Evolutionary conservation across 1,139 yeast genomes (phyloP).

Genomic region (Debaryomyces singareniensis): DNA sequence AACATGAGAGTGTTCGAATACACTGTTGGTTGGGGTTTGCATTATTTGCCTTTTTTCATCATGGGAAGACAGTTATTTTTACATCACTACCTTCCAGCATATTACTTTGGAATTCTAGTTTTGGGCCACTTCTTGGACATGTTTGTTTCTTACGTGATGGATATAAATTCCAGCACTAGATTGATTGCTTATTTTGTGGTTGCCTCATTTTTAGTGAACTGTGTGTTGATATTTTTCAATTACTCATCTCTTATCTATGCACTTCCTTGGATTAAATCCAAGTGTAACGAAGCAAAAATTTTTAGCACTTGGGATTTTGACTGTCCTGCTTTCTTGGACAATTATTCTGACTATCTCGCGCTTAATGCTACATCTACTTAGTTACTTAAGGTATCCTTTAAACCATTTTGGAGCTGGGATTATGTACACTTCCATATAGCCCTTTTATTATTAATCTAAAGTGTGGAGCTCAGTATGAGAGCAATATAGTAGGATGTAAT

Average conservation of each 20-base stretch:
- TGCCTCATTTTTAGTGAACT: slow-evolving; percentile 40
- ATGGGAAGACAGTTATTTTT: slow-evolving; percentile 93
- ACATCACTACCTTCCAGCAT: slow-evolving; percentile 89
- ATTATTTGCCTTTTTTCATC: slow-evolving; percentile 80
- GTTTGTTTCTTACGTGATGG: slow-evolving; percentile 38
- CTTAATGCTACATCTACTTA: slow-evolving; percentile 10
- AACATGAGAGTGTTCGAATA: slow-evolving; percentile 65
- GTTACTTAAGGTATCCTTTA: no score
- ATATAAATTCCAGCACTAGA: slow-evolving; percentile 27
- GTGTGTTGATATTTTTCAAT: slow-evolving; percentile 51
- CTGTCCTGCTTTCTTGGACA: slow-evolving; percentile 52
- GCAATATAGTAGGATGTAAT: no score
- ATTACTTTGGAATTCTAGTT: slow-evolving; percentile 82
- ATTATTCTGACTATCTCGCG: slow-evolving; percentile 18
- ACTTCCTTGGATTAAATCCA: slow-evolving; percentile 66
- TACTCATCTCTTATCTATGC: slow-evolving; percentile 79
- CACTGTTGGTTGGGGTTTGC: slow-evolving; percentile 76
- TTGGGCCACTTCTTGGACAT: slow-evolving; percentile 79
- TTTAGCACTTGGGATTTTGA: slow-evolving; percentile 78
- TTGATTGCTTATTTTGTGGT: slow-evolving; percentile 38
- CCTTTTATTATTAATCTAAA: no score
- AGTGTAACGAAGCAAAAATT: slow-evolving; percentile 59
- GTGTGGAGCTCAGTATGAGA: no score
- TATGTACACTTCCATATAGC: no score
- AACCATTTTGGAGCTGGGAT: no score